Evolutionary conservation across 768 basidiomycete species (phyloP).

Genomic region (Psilocybe sp.): DNA sequence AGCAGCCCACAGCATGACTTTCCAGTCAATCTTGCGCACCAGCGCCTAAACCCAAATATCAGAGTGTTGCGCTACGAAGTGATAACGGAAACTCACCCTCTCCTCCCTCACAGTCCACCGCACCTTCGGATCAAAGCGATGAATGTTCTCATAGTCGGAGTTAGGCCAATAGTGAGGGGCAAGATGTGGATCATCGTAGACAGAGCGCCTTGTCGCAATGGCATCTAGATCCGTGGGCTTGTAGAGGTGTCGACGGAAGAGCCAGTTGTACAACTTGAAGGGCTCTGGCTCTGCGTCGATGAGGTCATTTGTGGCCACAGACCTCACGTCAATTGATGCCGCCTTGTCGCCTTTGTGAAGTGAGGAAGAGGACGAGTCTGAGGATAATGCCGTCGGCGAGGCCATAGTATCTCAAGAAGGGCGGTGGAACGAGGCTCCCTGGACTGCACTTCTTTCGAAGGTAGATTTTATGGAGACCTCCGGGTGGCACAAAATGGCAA

Average conservation of each 20-base stretch:
- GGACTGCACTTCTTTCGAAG: not conserved
- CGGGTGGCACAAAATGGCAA: not conserved
- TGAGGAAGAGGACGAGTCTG: constrained; percentile 2
- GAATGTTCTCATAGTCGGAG: constrained; percentile 49
- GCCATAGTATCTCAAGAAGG: too few species aligned
- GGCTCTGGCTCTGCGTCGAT: constrained; percentile 33
- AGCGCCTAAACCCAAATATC: constrained; percentile 31
- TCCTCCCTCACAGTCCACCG: constrained; percentile 64
- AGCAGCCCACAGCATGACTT: constrained; percentile 53
- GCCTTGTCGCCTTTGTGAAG: constrained; percentile 7
- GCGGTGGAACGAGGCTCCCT: not conserved
- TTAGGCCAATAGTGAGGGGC: constrained; percentile 49
- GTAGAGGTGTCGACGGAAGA: constrained; percentile 25
- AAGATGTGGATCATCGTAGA: constrained; percentile 48
- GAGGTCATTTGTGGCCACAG: constrained; percentile 24
- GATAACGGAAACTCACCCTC: constrained; percentile 23
- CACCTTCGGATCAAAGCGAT: constrained; percentile 52
- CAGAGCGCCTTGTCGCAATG: constrained; percentile 47
- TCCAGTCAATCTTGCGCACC: constrained; percentile 58
- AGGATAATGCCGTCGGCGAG: not conserved
- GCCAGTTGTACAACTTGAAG: constrained; percentile 31
- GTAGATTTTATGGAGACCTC: not conserved
- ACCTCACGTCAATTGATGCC: constrained; percentile 13
- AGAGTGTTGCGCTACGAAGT: not conserved
- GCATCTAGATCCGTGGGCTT: constrained; percentile 30